phyloP scores from a whole-genome alignment of 306 rosid genomes.

The Vachellia pachyceras region DNA sequence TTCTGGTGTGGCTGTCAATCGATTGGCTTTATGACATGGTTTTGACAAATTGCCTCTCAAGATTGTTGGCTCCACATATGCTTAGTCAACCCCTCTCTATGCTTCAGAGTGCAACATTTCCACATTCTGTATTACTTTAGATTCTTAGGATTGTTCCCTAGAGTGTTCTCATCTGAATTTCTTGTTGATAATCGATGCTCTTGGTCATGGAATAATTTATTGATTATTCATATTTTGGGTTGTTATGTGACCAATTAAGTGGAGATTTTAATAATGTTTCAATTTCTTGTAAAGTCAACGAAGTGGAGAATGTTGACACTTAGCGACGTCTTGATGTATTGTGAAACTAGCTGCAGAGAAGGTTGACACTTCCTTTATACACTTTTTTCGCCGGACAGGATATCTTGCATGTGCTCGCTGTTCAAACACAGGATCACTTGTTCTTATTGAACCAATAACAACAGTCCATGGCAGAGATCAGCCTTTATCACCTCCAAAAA shows the following conservation, averaged over 20 bases:
- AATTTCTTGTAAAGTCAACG: constrained; percentile 10
- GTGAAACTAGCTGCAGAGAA: constrained; percentile 29
- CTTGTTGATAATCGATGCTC: constrained; percentile 3
- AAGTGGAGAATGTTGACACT: neutral
- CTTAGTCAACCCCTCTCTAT: neutral
- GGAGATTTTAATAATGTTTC: constrained; percentile 10
- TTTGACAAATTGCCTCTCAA: neutral
- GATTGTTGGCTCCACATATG: neutral
- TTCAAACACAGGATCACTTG: constrained; percentile 78
- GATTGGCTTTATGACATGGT: neutral
- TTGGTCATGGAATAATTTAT: neutral
- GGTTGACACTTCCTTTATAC: constrained; percentile 14
- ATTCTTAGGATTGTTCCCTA: constrained; percentile 15
- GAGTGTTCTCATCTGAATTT: neutral
- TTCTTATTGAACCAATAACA: constrained; percentile 75
- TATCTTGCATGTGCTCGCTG: constrained; percentile 98
- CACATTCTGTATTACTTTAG: constrained; percentile 6
- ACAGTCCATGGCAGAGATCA: constrained; percentile 53
- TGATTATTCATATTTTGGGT: constrained; percentile 9
- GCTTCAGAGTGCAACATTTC: constrained; percentile 14
- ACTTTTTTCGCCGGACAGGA: constrained; percentile 51
- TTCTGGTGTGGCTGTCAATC: neutral
- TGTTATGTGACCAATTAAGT: neutral
- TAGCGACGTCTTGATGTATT: neutral
- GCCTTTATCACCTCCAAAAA: constrained; percentile 76